Evolutionary conservation across 192 early-diverging fungal species (phyloP), one percentile per base, ranked within the genome.

Genomic region (Dispira parvispora): DNA sequence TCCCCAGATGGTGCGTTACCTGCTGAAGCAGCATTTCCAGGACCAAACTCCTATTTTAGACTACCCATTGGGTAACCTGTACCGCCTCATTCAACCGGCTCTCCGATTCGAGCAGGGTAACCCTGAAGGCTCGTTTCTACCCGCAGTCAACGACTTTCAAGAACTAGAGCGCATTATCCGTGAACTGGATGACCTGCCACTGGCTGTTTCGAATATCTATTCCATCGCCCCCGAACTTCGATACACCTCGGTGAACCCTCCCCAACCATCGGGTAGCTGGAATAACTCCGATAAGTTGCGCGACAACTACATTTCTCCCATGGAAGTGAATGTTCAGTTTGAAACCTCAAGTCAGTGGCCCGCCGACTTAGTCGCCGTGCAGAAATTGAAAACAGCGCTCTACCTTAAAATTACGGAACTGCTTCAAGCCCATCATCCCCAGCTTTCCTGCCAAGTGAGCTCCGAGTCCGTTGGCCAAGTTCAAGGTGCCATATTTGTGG

Each of bases 321-420:
- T 92, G 62, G 87, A 91, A 28, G 80, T 91, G 5, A 58, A 87
- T 11, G 75, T 98, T 47, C 87, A 91, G 65, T 88, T 98, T 72
- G 88, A 94, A 61, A 60, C 71, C 11, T 89, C 89, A 11, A 75
- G 69, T 38, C 83, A 87, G 66, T 98, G 93, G 92, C 93, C 95
- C 18, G 84, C 88, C 72, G 88, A 96, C 61, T 70, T 95, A 1
- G 71, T 67, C 3, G 90, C 93, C 8, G 78, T 98, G 58, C 86
- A 92, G 76, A 84, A 88, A 46, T 82, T 93, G 76, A 98, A 98
- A 71, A 67, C 78, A 0, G 93, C 95, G 10, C 91, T 96, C 63
- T 82, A 86, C 64, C 69, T 93, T 55, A 80, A 81, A 47, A 75
- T 98, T 46, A 84, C 79, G 27, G 82, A 88, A 52, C 45, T 69